Evolutionary conservation across 2,329 filamentous ascomycete species (phyloP), one percentile per base, ranked within the genome.

Genomic region (Neofusicoccum kwambonambiense): DNA sequence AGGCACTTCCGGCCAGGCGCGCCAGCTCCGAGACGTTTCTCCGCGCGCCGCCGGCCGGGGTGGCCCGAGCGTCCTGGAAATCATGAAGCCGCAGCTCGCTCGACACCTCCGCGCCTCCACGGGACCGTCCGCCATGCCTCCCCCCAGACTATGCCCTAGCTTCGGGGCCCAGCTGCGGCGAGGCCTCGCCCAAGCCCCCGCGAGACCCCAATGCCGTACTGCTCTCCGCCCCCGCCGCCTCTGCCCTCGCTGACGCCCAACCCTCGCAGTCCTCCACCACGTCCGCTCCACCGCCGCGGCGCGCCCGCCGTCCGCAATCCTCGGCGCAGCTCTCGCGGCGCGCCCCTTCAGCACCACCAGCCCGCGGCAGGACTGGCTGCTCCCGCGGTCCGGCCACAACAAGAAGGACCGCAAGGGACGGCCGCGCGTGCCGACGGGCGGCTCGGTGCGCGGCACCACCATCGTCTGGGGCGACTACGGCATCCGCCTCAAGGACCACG

Each of bases 381-480:
- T 91, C 65, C 94, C 94, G 39, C 90, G 87, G 72, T 80, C 89
- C 71, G 87, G 91, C 69, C 93, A 92, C 76, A 90, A 88, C 74
- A 92, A 91, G 78, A 96, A 96, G 83, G 93, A 93, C 70, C 86
- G 86, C 69, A 97, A 97, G 81, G 95, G 94, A 44, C 87, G 93
- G 1, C 90, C 91, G 57, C 88, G 92, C 71, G 93, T 98, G 56
- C 87, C 91, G 27, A 99, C 93, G 0, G 95, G 95, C 67, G 95
- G 95, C 67, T 96, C 91, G 64, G 89, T 86, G 41, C 93, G 96
- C 77, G 95, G 95, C 70, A 99, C 95, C 41, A 98, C 94, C 0
- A 90, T 99, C 19, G 88, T 96, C 65, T 98, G 93, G 92, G 95
- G 95, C 64, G 93, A 98, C 77, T 99, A 93, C 76, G 95, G 95